Percentiles rank a stretch among this genome's conserved stretches.
phyloP scores from a whole-genome alignment of 805 yeast genomes.

The Lachancea sp. region DNA sequence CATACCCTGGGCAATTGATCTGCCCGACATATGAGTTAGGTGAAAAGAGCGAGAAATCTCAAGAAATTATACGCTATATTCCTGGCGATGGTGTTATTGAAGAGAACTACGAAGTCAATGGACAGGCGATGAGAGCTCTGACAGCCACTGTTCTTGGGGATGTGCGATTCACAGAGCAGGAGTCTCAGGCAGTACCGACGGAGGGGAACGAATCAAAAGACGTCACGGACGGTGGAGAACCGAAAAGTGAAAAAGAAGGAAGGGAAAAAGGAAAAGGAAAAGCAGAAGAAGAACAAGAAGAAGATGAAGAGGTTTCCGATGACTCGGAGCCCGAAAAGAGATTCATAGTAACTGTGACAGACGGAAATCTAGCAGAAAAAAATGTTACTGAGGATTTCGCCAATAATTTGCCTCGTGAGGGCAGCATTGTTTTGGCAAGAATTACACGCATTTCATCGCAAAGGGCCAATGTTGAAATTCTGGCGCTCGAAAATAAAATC shows the following conservation, averaged over 20 bases:
- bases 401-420: constrained; percentile 68
- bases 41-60: constrained; percentile 25
- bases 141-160: constrained; percentile 59
- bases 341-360: constrained; percentile 8
- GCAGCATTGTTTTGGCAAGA: constrained; percentile 72
- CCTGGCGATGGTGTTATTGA: constrained; percentile 64
- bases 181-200: constrained; percentile 13
- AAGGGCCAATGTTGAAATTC: constrained; percentile 75
- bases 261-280: no score
- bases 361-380: constrained; percentile 3
- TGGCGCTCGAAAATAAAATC: constrained; percentile 57
- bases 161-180: constrained; percentile 31
- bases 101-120: constrained; percentile 39
- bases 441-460: constrained; percentile 59
- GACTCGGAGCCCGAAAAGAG: constrained; percentile 9
- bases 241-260: no score
- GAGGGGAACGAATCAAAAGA: constrained; percentile 1
- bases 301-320: background rate
- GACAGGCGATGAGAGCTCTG: constrained; percentile 37
- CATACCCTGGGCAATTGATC: constrained; percentile 78
- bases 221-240: no score
- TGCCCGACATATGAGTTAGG: constrained; percentile 46
- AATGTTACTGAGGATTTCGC: constrained; percentile 28
- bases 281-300: background rate
- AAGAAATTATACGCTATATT: constrained; percentile 38